phyloP scores from a whole-genome alignment of 2,329 filamentous ascomycete species.

The Dothistroma pini region DNA sequence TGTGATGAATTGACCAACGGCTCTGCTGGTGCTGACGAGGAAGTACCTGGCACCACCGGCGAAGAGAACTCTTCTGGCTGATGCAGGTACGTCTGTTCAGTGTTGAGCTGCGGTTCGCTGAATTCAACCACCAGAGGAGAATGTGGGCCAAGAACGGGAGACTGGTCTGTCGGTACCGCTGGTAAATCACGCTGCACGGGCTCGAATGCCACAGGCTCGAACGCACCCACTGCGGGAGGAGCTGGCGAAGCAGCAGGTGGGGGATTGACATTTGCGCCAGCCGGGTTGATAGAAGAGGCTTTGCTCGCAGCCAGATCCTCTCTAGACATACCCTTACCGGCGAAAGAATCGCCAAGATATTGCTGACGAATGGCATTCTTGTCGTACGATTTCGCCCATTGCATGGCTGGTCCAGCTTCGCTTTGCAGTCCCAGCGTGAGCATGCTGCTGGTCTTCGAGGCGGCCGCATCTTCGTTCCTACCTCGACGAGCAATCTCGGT shows the following conservation, averaged over 20 bases:
- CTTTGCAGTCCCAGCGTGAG: conserved; percentile 83
- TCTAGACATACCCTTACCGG: conserved; percentile 48
- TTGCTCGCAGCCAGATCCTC: conserved; percentile 26
- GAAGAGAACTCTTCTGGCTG: not conserved
- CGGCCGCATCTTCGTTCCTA: conserved; percentile 50
- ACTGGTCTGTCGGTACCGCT: conserved; percentile 34
- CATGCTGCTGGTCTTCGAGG: conserved; percentile 79
- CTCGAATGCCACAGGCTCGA: conserved; percentile 7
- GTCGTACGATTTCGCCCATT: conserved; percentile 95
- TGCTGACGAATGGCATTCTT: conserved; percentile 79
- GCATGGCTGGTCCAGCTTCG: conserved; percentile 89
- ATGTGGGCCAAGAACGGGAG: not conserved
- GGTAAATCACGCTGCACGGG: conserved; percentile 36
- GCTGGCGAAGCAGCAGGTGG: conserved; percentile 7
- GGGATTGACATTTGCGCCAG: conserved; percentile 7
- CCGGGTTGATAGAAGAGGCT: conserved; percentile 30
- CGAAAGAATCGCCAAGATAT: conserved; percentile 72
- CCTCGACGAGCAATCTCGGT: conserved; percentile 50
- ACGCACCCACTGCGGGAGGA: conserved; percentile 4
- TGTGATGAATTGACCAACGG: conserved; percentile 3
- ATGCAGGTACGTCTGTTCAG: not conserved
- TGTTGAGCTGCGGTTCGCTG: conserved; percentile 1
- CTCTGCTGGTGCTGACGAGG: conserved; percentile 3
- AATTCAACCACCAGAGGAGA: not conserved
- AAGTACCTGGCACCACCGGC: not conserved